A percentile compares a stretch with the other conserved stretches of the same genome.
These are phyloP conservation scores for Moniliella sp. DNA, from an alignment of 1,284 basidiomycete genomes.

Conservation along the genomic window DNA sequence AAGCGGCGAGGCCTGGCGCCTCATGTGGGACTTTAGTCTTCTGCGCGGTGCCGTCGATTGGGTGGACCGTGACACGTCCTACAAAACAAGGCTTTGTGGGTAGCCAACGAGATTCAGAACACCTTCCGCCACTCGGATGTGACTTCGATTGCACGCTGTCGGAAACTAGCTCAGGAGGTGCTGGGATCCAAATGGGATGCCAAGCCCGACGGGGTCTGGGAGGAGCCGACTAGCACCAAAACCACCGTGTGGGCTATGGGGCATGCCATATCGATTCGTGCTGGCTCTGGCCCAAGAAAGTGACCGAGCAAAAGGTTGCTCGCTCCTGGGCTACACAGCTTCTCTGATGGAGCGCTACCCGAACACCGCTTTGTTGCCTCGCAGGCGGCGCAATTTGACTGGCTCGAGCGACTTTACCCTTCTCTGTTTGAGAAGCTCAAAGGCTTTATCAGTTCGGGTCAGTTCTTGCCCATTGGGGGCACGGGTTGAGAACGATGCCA, in stretches of 20 bases:
- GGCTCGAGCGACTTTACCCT: conserved; percentile 60
- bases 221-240: conserved; percentile 6
- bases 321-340: conserved; percentile 75
- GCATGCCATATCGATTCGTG: conserved; percentile 27
- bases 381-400: conserved; percentile 86
- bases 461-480: conserved; percentile 65
- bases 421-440: conserved; percentile 60
- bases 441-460: conserved; percentile 51
- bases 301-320: conserved; percentile 86
- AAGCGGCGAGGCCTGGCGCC: conserved; percentile 50
- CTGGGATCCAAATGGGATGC: conserved; percentile 65
- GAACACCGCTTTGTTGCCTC: conserved; percentile 83
- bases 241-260: conserved; percentile 17
- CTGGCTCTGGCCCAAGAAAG: conserved; percentile 74
- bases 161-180: conserved; percentile 57
- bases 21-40: conserved; percentile 60
- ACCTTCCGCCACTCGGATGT: conserved; percentile 32
- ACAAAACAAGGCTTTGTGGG: conserved; percentile 59
- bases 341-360: conserved; percentile 84
- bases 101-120: conserved; percentile 80
- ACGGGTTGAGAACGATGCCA: conserved; percentile 41
- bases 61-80: conserved; percentile 57
- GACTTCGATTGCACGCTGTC: conserved; percentile 40
- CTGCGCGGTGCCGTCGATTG: conserved; percentile 54
- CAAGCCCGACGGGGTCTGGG: conserved; percentile 48